These are phyloP conservation scores for Pseudocercospora musae DNA, from an alignment of 2,329 filamentous ascomycete species.

Conservation along the genomic window DNA sequence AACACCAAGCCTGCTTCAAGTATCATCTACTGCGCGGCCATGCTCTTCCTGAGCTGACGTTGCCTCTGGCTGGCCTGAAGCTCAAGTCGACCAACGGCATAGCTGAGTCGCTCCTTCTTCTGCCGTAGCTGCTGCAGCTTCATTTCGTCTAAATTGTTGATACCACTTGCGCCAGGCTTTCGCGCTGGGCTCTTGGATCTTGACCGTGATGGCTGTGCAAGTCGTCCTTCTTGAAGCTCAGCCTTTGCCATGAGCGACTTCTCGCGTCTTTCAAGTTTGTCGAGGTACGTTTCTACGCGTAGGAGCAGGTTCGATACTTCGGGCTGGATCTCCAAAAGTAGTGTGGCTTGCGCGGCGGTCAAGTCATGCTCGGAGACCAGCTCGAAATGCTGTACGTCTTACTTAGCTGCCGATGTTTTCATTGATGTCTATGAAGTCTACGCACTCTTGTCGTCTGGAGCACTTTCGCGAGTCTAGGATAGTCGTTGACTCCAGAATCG, in stretches of 20 bases:
- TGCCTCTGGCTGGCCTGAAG: conserved; percentile 77
- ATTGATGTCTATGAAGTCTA: too few species aligned
- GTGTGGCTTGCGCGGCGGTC: conserved; percentile 73
- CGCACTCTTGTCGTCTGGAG: conserved; percentile 61
- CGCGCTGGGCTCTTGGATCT: conserved; percentile 29
- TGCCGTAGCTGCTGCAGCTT: conserved; percentile 68
- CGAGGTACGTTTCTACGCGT: conserved; percentile 78
- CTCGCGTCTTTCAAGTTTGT: conserved; percentile 77
- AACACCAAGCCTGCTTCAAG: neutral
- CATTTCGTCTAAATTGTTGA: conserved; percentile 49
- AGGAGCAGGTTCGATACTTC: conserved; percentile 75
- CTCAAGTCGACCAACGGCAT: conserved; percentile 81
- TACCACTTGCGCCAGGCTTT: conserved; percentile 26
- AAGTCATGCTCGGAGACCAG: conserved; percentile 83
- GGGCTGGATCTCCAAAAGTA: conserved; percentile 86
- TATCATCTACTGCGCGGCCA: conserved; percentile 49
- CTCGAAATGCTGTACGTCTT: conserved; percentile 75
- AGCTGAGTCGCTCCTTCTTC: conserved; percentile 80
- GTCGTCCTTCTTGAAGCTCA: conserved; percentile 75
- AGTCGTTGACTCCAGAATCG: conserved; percentile 61
- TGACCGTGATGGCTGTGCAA: conserved; percentile 39
- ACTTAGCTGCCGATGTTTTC: too few species aligned
- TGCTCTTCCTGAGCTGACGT: conserved; percentile 69
- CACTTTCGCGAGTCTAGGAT: conserved; percentile 60
- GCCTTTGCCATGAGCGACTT: conserved; percentile 78